A percentile compares a stretch with the other conserved stretches of the same genome.
Conservation (phyloP, 441 rosid genomes). For the Euphorbia schlechtendalii region DNA sequence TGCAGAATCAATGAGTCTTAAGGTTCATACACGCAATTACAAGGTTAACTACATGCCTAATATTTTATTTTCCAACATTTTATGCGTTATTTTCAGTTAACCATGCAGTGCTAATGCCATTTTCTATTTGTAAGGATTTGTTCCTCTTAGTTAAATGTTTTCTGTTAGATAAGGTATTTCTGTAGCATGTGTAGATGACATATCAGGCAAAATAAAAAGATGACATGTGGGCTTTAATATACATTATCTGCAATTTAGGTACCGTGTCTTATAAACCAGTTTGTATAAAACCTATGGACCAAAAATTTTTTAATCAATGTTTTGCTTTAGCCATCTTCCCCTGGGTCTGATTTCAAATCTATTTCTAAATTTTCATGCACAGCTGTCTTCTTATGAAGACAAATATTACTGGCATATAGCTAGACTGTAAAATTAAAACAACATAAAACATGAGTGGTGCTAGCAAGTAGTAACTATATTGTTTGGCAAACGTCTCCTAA, state of each 20-base stretch:
- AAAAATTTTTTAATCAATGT: background rate
- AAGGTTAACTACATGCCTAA: conserved; percentile 39
- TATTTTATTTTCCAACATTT: background rate
- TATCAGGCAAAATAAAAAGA: background rate
- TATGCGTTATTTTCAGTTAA: background rate
- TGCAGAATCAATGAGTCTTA: conserved; percentile 56
- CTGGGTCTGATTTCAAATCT: background rate
- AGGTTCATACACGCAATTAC: conserved; percentile 61
- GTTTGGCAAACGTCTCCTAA: background rate
- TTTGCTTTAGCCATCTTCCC: background rate
- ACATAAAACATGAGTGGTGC: background rate
- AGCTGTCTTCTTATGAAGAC: background rate
- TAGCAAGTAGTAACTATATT: background rate
- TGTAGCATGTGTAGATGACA: no score
- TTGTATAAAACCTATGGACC: no score
- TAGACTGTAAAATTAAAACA: background rate
- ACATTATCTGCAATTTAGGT: background rate
- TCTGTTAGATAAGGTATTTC: background rate
- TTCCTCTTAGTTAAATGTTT: background rate
- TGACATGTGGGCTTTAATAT: background rate
- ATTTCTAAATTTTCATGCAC: background rate
- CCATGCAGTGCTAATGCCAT: background rate
- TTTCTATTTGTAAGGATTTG: background rate
- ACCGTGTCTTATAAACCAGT: background rate
- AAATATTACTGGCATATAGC: background rate